Base-by-base conservation (phyloP, 1,284 basidiomycete species). In the Inonotus hispidus region DNA sequence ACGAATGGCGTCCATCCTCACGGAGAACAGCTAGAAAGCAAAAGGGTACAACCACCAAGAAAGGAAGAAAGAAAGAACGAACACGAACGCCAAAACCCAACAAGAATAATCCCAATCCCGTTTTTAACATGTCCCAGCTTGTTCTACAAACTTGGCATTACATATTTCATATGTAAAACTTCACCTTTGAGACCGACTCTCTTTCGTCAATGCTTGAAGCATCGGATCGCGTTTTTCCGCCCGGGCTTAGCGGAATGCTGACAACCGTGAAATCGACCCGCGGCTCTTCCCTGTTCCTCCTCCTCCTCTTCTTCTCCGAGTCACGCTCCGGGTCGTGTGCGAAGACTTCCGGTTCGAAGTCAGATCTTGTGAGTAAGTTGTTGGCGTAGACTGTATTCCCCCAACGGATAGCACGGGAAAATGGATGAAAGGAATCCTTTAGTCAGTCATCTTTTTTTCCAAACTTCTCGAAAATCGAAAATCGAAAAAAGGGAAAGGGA, bases 301-400 rank as follows among this genome's bases (percentile, higher is more conserved):
- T n/a, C n/a, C n/a, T n/a, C n/a, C n/a, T n/a, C n/a, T n/a, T 35
- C 52, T 60, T 63, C 37, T 60, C 58, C 19, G 41, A 35, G 32
- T 59, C 58, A 16, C 52, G 49, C 8, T 58, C 38, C 0, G 32
- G 25, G 16, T 49, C 46, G 38, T 62, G 49, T 25, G 56, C 41
- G 58, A 63, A 63, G 13, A 63, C 53, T 35, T 63, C 62, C 14
- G 62, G 62, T 29, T 63, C 62, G 25, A 63, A 63, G 53, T 63
- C 62, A 0, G 43, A 35, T 3, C 29, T 32, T 14, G 43, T 53
- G 23, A 63, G 62, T 16, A 53, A 32, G 45, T n/a, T 39, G 35
- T 63, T 54, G 16, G 37, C 54, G 47, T 56, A 29, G 13, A 63
- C 61, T 62, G 19, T 43, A 6, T 21, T 16, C 8, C 16, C 41